Evolutionary conservation across 805 yeast species (phyloP).

Genomic region (Zygoascus tannicola): DNA sequence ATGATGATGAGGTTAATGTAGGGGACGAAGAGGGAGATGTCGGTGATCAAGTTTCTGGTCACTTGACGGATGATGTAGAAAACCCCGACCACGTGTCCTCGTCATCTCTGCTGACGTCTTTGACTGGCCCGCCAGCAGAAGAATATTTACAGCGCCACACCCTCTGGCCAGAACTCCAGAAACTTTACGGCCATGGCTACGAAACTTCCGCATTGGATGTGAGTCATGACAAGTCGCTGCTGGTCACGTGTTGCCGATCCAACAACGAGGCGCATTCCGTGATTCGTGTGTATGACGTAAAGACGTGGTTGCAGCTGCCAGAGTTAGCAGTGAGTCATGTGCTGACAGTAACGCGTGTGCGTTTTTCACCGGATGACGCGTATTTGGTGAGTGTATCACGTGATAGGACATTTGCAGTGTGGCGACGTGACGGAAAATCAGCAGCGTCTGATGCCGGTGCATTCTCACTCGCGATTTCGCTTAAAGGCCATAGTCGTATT

Average conservation of each 20-base stretch:
- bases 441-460: slow-evolving; percentile 29
- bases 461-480: not conserved
- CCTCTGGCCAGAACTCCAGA: slow-evolving; percentile 90
- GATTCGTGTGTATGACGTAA: slow-evolving; percentile 59
- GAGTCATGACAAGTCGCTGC: slow-evolving; percentile 48
- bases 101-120: slow-evolving; percentile 20
- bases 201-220: slow-evolving; percentile 76
- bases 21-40: slow-evolving; percentile 36
- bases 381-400: slow-evolving; percentile 72
- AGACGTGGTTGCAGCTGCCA: slow-evolving; percentile 51
- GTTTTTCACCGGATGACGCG: slow-evolving; percentile 60
- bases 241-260: slow-evolving; percentile 90
- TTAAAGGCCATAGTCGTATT: slow-evolving; percentile 80
- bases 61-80: slow-evolving; percentile 19
- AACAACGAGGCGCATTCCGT: slow-evolving; percentile 80
- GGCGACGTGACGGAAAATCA: slow-evolving; percentile 36
- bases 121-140: slow-evolving; percentile 68
- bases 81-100: slow-evolving; percentile 12
- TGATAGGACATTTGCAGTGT: slow-evolving; percentile 76
- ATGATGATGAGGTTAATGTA: slow-evolving; percentile 34
- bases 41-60: slow-evolving; percentile 22
- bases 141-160: slow-evolving; percentile 88
- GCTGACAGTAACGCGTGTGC: slow-evolving; percentile 75
- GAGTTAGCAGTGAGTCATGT: slow-evolving; percentile 58
- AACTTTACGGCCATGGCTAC: slow-evolving; percentile 94